Evolutionary conservation across 2,329 filamentous ascomycete species (phyloP).

Genomic region (Phialocephala subalpina): DNA sequence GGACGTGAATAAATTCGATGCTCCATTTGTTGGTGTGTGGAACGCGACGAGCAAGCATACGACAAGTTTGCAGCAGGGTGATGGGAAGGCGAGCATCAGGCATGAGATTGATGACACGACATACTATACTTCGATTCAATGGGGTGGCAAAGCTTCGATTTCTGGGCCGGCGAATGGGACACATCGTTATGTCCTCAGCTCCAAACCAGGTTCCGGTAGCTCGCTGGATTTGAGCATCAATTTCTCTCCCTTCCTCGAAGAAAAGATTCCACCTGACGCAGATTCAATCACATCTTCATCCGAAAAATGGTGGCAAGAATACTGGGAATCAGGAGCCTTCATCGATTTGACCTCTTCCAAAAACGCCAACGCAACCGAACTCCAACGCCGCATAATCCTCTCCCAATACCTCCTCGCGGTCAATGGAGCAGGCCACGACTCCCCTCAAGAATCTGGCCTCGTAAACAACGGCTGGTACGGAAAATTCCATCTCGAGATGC

Average conservation of each 20-base stretch:
- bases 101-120: slow-evolving; percentile 49
- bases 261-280: background rate
- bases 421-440: slow-evolving; percentile 50
- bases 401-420: slow-evolving; percentile 54
- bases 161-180: slow-evolving; percentile 23
- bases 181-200: slow-evolving; percentile 37
- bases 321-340: slow-evolving; percentile 51
- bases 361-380: slow-evolving; percentile 48
- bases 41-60: slow-evolving; percentile 50
- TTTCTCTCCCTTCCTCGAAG: slow-evolving; percentile 23
- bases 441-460: slow-evolving; percentile 53
- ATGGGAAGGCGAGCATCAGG: slow-evolving; percentile 43
- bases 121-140: slow-evolving; percentile 46
- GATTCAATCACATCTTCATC: slow-evolving; percentile 22
- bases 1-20: slow-evolving; percentile 53
- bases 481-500: slow-evolving; percentile 55
- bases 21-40: slow-evolving; percentile 50
- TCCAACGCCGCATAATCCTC: slow-evolving; percentile 53
- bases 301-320: slow-evolving; percentile 33
- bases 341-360: slow-evolving; percentile 49
- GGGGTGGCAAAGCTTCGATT: slow-evolving; percentile 31
- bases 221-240: slow-evolving; percentile 30
- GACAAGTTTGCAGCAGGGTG: slow-evolving; percentile 38
- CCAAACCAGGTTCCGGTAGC: background rate
- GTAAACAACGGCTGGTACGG: slow-evolving; percentile 58